A percentile compares a stretch with the other conserved stretches of the same genome.
phyloP scores from a whole-genome alignment of 306 rosid species.

The Gynostemma pentaphyllum region DNA sequence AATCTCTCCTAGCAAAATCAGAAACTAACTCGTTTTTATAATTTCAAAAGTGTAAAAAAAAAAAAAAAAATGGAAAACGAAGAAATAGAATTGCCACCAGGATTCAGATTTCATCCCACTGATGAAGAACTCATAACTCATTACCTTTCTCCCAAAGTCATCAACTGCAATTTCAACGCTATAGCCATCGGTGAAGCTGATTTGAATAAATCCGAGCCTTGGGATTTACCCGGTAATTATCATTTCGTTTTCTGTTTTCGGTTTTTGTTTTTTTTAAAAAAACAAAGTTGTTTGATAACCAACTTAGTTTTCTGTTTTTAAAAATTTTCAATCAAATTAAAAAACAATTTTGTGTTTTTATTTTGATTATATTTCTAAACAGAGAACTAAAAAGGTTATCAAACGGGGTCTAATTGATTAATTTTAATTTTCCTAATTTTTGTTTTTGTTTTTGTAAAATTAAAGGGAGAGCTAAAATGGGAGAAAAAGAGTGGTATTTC shows the following conservation, averaged over 20 bases:
- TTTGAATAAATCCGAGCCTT: slow-evolving; percentile 15
- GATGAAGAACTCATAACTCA: slow-evolving; percentile 11
- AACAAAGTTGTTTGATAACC: no score
- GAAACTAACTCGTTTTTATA: no score
- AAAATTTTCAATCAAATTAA: no score
- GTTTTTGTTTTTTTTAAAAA: no score
- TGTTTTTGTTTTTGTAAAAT: not conserved
- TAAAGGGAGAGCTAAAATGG: slow-evolving; percentile 15
- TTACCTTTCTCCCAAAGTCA: not conserved
- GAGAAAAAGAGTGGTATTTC: slow-evolving; percentile 12
- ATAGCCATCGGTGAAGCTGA: slow-evolving; percentile 6
- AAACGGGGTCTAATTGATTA: no score
- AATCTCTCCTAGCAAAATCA: not conserved
- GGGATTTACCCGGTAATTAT: slow-evolving; percentile 10
- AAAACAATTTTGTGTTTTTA: no score
- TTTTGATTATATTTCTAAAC: no score
- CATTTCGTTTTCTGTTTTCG: not conserved
- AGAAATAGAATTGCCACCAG: not conserved
- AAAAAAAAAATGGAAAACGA: not conserved
- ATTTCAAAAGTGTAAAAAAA: no score
- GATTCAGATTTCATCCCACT: slow-evolving; percentile 10
- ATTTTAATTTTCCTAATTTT: no score
- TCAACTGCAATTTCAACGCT: not conserved
- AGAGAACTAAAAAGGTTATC: no score
- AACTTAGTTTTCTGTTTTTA: no score